Evolutionary conservation across 1,139 yeast genomes (phyloP).

Genomic region (Hyphopichia wangnamkhiaoensis): DNA sequence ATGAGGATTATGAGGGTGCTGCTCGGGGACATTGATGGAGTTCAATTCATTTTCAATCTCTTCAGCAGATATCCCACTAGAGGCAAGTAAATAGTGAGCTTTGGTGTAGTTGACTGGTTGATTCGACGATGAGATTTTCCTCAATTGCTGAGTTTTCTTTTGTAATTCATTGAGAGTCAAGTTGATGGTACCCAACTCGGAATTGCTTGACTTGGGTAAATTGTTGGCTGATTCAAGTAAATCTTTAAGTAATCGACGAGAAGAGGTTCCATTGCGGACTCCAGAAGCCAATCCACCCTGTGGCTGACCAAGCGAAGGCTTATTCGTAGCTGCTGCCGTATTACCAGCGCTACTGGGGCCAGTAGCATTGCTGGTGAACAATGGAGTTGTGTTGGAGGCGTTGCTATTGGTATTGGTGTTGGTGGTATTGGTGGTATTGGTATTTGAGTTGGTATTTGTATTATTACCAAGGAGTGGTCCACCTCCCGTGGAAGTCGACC

Average conservation of each 20-base stretch:
- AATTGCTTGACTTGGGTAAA: constrained; percentile 59
- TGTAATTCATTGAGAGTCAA: constrained; percentile 77
- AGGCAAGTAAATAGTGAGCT: constrained; percentile 88
- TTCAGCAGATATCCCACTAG: constrained; percentile 87
- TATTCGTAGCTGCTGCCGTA: not conserved
- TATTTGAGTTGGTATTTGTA: not conserved
- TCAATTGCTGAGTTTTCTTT: constrained; percentile 63
- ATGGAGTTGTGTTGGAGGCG: not conserved
- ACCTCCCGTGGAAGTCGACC: not conserved
- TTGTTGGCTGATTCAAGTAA: constrained; percentile 70
- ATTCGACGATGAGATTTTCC: constrained; percentile 37
- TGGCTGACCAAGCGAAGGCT: too few species aligned
- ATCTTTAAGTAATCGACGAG: constrained; percentile 49
- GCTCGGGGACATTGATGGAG: constrained; percentile 29
- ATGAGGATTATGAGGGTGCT: constrained; percentile 1
- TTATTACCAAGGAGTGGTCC: not conserved
- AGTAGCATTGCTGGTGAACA: not conserved
- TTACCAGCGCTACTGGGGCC: not conserved
- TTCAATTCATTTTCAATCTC: constrained; percentile 74
- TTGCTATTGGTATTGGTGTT: not conserved
- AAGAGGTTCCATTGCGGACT: constrained; percentile 4
- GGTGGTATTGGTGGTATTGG: not conserved
- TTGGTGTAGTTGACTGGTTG: constrained; percentile 60
- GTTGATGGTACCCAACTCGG: constrained; percentile 71
- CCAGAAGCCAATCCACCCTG: too few species aligned